Evolutionary conservation across 2,329 filamentous ascomycete genomes (phyloP), one percentile per base, ranked within the genome.

Genomic region (Ophiostoma piceae): DNA sequence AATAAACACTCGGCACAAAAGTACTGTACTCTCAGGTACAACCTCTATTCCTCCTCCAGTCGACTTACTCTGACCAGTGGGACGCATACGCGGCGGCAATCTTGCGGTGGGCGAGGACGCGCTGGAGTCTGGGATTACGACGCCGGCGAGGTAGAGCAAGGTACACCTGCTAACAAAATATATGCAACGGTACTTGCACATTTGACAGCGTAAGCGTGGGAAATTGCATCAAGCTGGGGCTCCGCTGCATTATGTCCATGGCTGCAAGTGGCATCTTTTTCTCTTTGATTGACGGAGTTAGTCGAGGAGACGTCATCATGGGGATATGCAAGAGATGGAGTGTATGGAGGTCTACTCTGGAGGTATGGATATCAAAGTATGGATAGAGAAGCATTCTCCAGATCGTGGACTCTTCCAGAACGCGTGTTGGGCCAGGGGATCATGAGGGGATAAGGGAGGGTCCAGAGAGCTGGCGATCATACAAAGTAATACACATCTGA

Each of bases 71-170:
- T 29, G 26, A 29, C 26, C 51, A 57, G 51, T 57, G 51, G 51
- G 51, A 57, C 51, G 51, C 57, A 62, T 62, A 62, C 57, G 57
- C 57, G 57, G 57, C 57, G 57, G 57, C 26, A 62, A 62, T 62
- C 22, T 62, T 62, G 26, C 51, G 26, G 12, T 32, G 26, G 57
- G 57, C 26, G 51, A 26, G 51, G 51, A 29, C 51, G 51, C 51
- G 57, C 57, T 62, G 57, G 57, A 29, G 57, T 6, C 26, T 26
- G 32, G 12, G 57, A 62, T 62, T 29, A 62, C 26, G 57, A 62
- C 57, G 26, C 57, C 32, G 14, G 35, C 35, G 35, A 35, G 35
- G 35, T 35, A 35, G 11, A 32, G 7, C 11, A 14, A 35, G 9
- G 57, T 62, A 62, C 1, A 16, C 22, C 12, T 32, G 11, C 57